A percentile compares a stretch with the other conserved stretches of the same genome.
Conservation (phyloP, 2,329 filamentous ascomycete genomes). For the Colletotrichum shisoi region DNA sequence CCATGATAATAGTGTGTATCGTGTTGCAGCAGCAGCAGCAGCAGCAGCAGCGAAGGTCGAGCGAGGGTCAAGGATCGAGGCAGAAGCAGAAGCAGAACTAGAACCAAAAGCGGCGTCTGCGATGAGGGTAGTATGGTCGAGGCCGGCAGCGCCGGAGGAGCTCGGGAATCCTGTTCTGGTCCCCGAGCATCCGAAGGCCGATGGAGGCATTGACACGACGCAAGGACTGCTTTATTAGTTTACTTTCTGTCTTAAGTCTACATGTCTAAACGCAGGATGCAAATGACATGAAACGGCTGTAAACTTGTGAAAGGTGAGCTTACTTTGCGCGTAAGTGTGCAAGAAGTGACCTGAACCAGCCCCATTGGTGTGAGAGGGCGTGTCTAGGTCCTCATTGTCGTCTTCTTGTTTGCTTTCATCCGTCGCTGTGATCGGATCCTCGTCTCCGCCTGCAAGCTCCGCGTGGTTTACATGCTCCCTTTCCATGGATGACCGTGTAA, state of each 20-base stretch:
- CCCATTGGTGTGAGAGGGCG: background rate
- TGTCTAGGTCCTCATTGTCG: background rate
- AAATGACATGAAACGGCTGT: background rate
- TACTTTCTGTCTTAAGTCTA: too few relatives aligned
- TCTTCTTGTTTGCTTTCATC: background rate
- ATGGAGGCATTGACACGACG: background rate
- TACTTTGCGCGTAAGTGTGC: background rate
- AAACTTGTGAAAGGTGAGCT: too few relatives aligned
- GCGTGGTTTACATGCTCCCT: too few relatives aligned
- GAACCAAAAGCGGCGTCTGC: background rate
- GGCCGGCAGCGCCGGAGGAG: constrained; percentile 16
- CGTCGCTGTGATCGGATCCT: too few relatives aligned
- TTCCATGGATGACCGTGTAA: background rate
- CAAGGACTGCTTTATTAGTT: background rate
- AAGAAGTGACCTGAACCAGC: background rate
- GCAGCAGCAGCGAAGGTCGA: too few relatives aligned
- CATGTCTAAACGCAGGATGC: background rate
- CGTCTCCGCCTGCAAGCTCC: too few relatives aligned
- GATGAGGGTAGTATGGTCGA: background rate
- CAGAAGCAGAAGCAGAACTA: background rate
- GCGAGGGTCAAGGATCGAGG: background rate
- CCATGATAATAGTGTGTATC: background rate
- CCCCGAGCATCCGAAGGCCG: background rate
- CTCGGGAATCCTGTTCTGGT: background rate
- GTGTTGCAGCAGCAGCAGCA: background rate